phyloP scores from a whole-genome alignment of 495 filamentous ascomycete genomes.

The Elaphomyces granulatus region DNA sequence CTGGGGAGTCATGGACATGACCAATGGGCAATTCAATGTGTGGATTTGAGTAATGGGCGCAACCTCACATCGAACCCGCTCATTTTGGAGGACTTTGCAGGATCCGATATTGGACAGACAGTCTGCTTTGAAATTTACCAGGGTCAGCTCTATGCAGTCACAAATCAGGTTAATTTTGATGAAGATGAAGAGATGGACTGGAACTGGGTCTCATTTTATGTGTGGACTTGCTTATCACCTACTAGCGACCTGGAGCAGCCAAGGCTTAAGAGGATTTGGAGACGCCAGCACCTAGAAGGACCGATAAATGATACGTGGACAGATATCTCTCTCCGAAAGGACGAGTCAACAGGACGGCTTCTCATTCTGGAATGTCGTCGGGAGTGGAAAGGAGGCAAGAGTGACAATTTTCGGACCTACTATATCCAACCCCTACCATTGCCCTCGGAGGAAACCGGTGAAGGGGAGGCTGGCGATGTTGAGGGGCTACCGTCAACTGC shows the following conservation, averaged over 20 bases:
- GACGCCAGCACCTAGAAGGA: slow-evolving; percentile 55
- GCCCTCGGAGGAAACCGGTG: slow-evolving; percentile 13
- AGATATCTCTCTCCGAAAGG: slow-evolving; percentile 45
- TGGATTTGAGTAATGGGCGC: slow-evolving; percentile 30
- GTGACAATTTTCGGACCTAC: slow-evolving; percentile 50
- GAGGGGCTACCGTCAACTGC: background rate
- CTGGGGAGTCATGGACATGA: slow-evolving; percentile 34
- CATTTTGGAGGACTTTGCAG: slow-evolving; percentile 39
- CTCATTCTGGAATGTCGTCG: slow-evolving; percentile 56
- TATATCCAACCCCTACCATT: slow-evolving; percentile 48
- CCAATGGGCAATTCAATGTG: slow-evolving; percentile 48
- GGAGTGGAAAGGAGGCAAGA: slow-evolving; percentile 50
- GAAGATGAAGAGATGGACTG: slow-evolving; percentile 43
- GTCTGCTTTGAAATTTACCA: slow-evolving; percentile 59
- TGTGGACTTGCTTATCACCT: slow-evolving; percentile 47
- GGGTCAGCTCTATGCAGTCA: slow-evolving; percentile 57
- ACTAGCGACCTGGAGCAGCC: slow-evolving; percentile 18
- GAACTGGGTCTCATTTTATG: slow-evolving; percentile 59
- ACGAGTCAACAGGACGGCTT: slow-evolving; percentile 45
- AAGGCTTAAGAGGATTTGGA: slow-evolving; percentile 37
- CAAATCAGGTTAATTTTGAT: slow-evolving; percentile 48
- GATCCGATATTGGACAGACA: slow-evolving; percentile 50
- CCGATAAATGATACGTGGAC: slow-evolving; percentile 69
- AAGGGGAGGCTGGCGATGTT: background rate
- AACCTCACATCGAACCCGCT: slow-evolving; percentile 17